Evolutionary conservation across 352 stramenopile species (phyloP), one percentile per base, ranked within the genome.

Genomic region (Pythium periplocum): DNA sequence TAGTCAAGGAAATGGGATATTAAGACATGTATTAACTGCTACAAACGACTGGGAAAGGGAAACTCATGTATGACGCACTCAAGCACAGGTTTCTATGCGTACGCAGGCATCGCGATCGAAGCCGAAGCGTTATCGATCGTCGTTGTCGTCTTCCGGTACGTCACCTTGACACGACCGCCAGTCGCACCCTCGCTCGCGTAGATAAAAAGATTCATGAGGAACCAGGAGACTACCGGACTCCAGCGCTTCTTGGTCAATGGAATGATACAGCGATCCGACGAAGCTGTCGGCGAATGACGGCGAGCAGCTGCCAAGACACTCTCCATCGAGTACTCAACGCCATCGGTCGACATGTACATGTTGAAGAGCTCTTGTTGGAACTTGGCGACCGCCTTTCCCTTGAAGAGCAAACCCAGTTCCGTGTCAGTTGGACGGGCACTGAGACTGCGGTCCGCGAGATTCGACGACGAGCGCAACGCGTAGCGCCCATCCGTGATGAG

Each of bases 1-100:
- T 92, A 9, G 78, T 92, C 36, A 86, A 89, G 49, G 79, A 90
- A 64, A 81, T 84, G 64, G 77, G 77, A 2, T 90, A 89, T 67
- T 90, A 77, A 64, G 17, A 38, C 39, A 36, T n/a, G n/a, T 17
- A 26, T 49, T 36, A 35, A 26, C 8, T 31, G 4, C 51, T 33
- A 48, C n/a, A 26, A 26, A 26, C 17, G 17, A 26, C 17, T 26
- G 17, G 17, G 17, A 26, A 26, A 26, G 0, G 17, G 17, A 26
- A 26, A 26, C 17, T 26, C 17, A 26, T 26, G 17, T 26, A 26
- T 26, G 17, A 26, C 17, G 17, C 17, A 26, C 17, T 26, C 17
- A 26, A 26, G 17, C 17, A 26, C 17, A 26, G 17, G 45, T 37
- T 17, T 50, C 7, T 12, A 51, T 40, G 17, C 17, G 35, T 51